These are phyloP conservation scores for Cladosporium sp. DNA, from an alignment of 2,329 filamentous ascomycete genomes.

Conservation along the genomic window DNA sequence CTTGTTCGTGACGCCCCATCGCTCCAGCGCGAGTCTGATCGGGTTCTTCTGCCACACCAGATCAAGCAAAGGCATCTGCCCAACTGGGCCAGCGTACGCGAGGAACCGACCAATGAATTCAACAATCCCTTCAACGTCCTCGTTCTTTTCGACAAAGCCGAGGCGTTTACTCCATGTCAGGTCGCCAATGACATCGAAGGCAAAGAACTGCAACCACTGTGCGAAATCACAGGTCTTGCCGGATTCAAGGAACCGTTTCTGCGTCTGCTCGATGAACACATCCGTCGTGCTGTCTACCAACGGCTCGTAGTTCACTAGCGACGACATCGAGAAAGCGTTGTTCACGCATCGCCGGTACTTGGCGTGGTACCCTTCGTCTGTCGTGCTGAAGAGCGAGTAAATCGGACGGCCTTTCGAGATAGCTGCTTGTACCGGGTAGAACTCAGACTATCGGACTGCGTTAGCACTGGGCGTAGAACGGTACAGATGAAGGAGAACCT, in stretches of 20 bases:
- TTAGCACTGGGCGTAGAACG: not conserved
- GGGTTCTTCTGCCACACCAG: slow-evolving; percentile 68
- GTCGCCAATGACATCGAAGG: slow-evolving; percentile 74
- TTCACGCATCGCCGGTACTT: slow-evolving; percentile 70
- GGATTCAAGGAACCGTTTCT: slow-evolving; percentile 36
- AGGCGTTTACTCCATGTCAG: slow-evolving; percentile 70
- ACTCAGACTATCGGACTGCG: slow-evolving; percentile 43
- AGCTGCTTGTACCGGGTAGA: slow-evolving; percentile 73
- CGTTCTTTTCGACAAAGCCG: slow-evolving; percentile 67
- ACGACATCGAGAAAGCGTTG: slow-evolving; percentile 69
- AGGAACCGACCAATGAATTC: slow-evolving; percentile 58
- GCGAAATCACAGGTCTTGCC: slow-evolving; percentile 56
- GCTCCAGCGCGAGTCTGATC: slow-evolving; percentile 60
- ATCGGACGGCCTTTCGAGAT: slow-evolving; percentile 62
- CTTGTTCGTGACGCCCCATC: slow-evolving; percentile 60
- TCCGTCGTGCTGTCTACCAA: slow-evolving; percentile 70
- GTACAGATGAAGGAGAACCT: not conserved
- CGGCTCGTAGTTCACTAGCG: slow-evolving; percentile 71
- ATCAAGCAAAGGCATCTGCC: slow-evolving; percentile 69
- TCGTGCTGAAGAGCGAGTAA: slow-evolving; percentile 69
- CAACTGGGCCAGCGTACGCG: slow-evolving; percentile 63
- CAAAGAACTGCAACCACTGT: slow-evolving; percentile 71
- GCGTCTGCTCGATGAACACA: slow-evolving; percentile 56
- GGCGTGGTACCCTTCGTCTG: slow-evolving; percentile 68
- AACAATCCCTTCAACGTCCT: slow-evolving; percentile 70